Base-by-base conservation (phyloP, 1,284 basidiomycete species). In the Ustilago nuda region DNA sequence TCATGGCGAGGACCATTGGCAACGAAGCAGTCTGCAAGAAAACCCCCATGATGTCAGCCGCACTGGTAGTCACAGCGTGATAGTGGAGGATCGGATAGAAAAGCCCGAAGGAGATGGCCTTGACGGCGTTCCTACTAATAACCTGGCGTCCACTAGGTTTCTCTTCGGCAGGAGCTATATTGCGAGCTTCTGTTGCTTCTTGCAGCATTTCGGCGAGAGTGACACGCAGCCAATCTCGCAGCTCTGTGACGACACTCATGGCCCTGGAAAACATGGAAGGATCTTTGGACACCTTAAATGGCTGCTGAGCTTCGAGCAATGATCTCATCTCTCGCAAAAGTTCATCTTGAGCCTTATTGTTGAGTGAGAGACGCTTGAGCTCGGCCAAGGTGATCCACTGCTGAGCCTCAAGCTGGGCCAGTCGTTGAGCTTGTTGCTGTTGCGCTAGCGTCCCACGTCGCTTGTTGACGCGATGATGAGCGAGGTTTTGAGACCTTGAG, bases 1-100 rank as follows among this genome's bases (percentile, higher is more conserved):
- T n/a, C 52, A 58, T 52, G 13, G 46, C 62, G 33, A 70, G 41
- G n/a, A 75, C 27, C 5, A 75, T 37, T 2, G 67, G 72, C 35
- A 75, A 19, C 4, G 66, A 66, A 12, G 61, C 51, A 1, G 66
- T 69, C 17, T 74, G 71, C n/a, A 51, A 32, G 48, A 59, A 19
- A 12, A 36, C 17, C 3, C 33, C 35, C 37, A 53, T 27, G 32
- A 58, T 37, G 2, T 48, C n/a, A 15, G 45, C 43, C 6, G 27
- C 9, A 2, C 12, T 53, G 35, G 17, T 27, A n/a, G 52, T 54
- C 15, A 32, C 36, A 11, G 52, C 33, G 30, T n/a, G 8, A 19
- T 36, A 19, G 3, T 37, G 7, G 35, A 37, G n/a, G 9, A 54
- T 50, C n/a, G 36, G 35, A 37, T 19, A 37, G 52, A 15, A 36